A percentile compares a stretch with the other conserved stretches of the same genome.
phyloP scores from a whole-genome alignment of 192 early-diverging fungal genomes.

The Oehlia diaphana region DNA sequence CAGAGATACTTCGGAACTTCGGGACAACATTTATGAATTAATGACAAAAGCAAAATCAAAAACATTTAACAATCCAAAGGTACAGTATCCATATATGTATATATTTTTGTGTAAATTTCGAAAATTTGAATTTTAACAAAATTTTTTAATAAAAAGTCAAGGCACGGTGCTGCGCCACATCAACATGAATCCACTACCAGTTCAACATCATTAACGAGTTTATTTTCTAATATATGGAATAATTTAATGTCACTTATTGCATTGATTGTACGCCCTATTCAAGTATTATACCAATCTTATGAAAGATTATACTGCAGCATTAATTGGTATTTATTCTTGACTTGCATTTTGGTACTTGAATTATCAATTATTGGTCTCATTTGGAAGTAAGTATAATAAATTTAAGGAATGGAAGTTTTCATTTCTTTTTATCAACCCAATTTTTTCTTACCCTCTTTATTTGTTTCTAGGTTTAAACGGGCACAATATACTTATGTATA shows the following conservation, averaged over 20 bases:
- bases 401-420: too few relatives aligned
- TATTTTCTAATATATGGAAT: too few relatives aligned
- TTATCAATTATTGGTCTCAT: conserved; percentile 7
- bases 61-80: not conserved
- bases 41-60: not conserved
- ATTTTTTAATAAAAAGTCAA: too few relatives aligned
- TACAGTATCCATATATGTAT: not conserved
- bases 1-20: not conserved
- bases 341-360: not conserved
- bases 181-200: not conserved
- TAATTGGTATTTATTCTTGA: not conserved
- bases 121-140: too few relatives aligned
- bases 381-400: conserved; percentile 1
- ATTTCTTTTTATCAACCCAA: not conserved
- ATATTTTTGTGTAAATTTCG: too few relatives aligned
- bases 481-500: not conserved
- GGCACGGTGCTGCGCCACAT: not conserved
- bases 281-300: not conserved
- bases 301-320: not conserved
- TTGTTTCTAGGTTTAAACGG: not conserved
- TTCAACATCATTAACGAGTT: not conserved
- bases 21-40: not conserved
- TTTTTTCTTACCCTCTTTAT: not conserved
- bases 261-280: not conserved
- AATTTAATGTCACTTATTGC: not conserved